Percentiles rank a stretch among this genome's conserved stretches.
Conservation (phyloP, 2,329 filamentous ascomycete species). For the Penicillium vulpinum region DNA sequence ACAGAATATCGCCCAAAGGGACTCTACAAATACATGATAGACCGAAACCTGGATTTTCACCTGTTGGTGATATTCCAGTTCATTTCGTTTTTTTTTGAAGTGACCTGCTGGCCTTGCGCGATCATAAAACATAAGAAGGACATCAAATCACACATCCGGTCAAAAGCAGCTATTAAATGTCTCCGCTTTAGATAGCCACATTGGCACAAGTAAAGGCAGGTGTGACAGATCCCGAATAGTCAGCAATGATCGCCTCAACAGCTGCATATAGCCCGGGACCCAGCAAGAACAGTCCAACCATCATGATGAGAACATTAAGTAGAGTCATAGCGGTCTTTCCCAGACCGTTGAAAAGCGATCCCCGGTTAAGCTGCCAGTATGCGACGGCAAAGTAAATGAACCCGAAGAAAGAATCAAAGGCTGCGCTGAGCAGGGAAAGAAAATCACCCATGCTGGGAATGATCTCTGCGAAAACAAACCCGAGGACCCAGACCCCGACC, state of each 20-base stretch:
- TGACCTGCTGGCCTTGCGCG: not conserved
- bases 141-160: not conserved
- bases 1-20: not conserved
- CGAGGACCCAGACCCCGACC: conserved; percentile 46
- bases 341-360: conserved; percentile 40
- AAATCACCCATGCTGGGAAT: conserved; percentile 55
- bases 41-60: not conserved
- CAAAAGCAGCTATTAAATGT: not conserved
- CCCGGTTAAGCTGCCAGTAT: conserved; percentile 49
- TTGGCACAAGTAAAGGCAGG: conserved; percentile 55
- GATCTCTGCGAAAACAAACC: conserved; percentile 51
- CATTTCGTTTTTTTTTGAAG: not conserved
- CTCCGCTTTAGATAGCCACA: conserved; percentile 43
- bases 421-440: conserved; percentile 49
- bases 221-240: conserved; percentile 47
- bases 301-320: conserved; percentile 49
- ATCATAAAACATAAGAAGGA: not conserved
- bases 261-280: conserved; percentile 56
- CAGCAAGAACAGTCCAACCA: conserved; percentile 50
- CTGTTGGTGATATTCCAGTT: not conserved
- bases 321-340: conserved; percentile 45
- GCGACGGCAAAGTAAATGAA: conserved; percentile 55
- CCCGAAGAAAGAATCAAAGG: conserved; percentile 53
- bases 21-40: not conserved
- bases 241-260: conserved; percentile 53